Base-by-base conservation (phyloP, 345 rosid species). In the Brassica carinata region DNA sequence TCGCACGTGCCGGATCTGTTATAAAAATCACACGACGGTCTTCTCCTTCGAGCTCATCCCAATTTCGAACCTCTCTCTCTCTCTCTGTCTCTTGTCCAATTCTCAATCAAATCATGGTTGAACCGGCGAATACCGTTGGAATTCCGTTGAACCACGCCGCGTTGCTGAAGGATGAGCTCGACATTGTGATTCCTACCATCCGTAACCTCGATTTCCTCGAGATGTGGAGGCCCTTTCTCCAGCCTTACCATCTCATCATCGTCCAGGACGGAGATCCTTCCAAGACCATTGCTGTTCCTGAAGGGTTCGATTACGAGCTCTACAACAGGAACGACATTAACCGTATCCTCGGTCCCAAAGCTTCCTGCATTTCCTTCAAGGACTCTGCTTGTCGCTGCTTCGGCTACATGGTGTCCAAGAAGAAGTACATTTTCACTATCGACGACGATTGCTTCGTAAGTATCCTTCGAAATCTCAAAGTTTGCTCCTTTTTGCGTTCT, bases 301-400 rank as follows among this genome's bases (percentile, higher is more conserved):
- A 88, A n/a, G 99, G 98, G 11, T 95, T 85, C 83, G 98, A 91
- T 64, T 95, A 95, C 72, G 99, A 93, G 73, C 98, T 95, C 9
- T 93, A 91, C 79, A 95, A 95, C 76, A 86, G 99, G 77, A 93
- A 95, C 75, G 99, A 95, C 19, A 93, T 95, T 69, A 91, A 95
- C 81, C 85, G 86, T 78, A 89, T 95, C 72, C 84, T 95, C 7
- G 99, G 99, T 62, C 97, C 99, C 17, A 95, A 88, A 90, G 97
- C 99, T 64, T 89, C 94, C 5, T 95, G 99, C 81, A 95, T 95
- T 71, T 95, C 99, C 71, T 95, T 95, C 82, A 93, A 93, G 90
- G 99, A 95, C 88, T 95, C 99, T 30, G 98, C 99, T 74, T 95
- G 99, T 69, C 95, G 99, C 7, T 93, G 98, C 88, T 95, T 95